Evolutionary conservation across 331 rosid species (phyloP), one percentile per base, ranked within the genome.

Genomic region (Pyracantha coccinea): DNA sequence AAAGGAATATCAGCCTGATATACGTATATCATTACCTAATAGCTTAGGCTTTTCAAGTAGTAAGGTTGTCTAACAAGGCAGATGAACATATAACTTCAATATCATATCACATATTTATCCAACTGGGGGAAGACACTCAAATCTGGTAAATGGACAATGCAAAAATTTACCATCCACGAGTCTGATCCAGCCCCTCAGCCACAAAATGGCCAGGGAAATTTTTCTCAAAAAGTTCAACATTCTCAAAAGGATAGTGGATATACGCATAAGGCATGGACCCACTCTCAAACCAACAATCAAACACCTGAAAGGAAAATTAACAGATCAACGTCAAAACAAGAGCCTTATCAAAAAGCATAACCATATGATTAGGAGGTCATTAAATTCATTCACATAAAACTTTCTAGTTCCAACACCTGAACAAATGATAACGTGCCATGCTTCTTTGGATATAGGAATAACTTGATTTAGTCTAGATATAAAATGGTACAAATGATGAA

Each of bases 271-370:
- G 99, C 99, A 95, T 92, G 72, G 99, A 90, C 80, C 99, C 99
- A 84, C 99, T 95, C 87, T 95, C 99, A 61, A 95, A 95, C 99
- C 99, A 95, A 79, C 99, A 95, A 83, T 95, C 99, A 86, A 95
- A 95, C 68, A 95, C 99, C 99, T 94, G 91, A 73, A 88, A 69
- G 25, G 55, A 54, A 50, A 66, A 71, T 38, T 32, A 79, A 80
- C 2, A 7, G 2, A 70, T 72, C 69, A 33, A 76, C 73, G 64
- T 61, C 27, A 62, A 72, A 68, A 77, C 67, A 11, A n/a, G 50
- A 53, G 20, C 35, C n/a, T 31, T 28, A 21, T 53, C 47, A 11
- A 10, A 11, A 17, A 53, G 54, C 50, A 54, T 17, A 54, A 27
- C 19, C 29, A 28, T 45, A 13, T 45, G 53, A 45, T 45, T 45